These are phyloP conservation scores for Rhytidhysteron rufulum DNA, from an alignment of 2,329 filamentous ascomycete species.

Conservation along the genomic window DNA sequence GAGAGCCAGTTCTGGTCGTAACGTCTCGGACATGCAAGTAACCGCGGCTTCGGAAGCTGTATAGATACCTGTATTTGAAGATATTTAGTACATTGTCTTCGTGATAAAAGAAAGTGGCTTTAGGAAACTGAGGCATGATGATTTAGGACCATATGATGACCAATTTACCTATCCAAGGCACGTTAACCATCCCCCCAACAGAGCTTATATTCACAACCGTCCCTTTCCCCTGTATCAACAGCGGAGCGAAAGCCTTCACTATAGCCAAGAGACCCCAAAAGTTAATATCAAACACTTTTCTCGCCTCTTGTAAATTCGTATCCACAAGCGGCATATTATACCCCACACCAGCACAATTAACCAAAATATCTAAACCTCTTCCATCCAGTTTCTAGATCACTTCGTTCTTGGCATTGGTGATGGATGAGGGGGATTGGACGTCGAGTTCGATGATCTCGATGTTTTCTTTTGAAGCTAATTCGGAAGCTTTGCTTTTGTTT, in stretches of 20 bases:
- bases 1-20: slow-evolving; percentile 9
- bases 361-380: slow-evolving; percentile 31
- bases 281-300: slow-evolving; percentile 40
- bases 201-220: slow-evolving; percentile 2
- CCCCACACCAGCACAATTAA: slow-evolving; percentile 41
- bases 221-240: slow-evolving; percentile 6
- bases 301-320: slow-evolving; percentile 29
- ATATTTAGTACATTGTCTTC: not conserved
- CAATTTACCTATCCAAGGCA: not conserved
- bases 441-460: slow-evolving; percentile 27
- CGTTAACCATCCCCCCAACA: not conserved
- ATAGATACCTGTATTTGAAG: slow-evolving; percentile 6
- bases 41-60: slow-evolving; percentile 9
- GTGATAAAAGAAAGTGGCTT: not conserved
- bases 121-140: not conserved
- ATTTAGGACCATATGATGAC: too few species aligned
- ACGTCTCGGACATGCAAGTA: slow-evolving; percentile 7
- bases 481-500: slow-evolving; percentile 25
- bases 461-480: slow-evolving; percentile 14
- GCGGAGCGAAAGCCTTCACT: slow-evolving; percentile 32
- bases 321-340: slow-evolving; percentile 35
- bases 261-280: slow-evolving; percentile 34
- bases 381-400: slow-evolving; percentile 17
- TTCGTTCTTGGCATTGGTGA: slow-evolving; percentile 11
- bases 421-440: slow-evolving; percentile 20